phyloP scores from a whole-genome alignment of 139 green algal genomes.

The Chlorella sp. region DNA sequence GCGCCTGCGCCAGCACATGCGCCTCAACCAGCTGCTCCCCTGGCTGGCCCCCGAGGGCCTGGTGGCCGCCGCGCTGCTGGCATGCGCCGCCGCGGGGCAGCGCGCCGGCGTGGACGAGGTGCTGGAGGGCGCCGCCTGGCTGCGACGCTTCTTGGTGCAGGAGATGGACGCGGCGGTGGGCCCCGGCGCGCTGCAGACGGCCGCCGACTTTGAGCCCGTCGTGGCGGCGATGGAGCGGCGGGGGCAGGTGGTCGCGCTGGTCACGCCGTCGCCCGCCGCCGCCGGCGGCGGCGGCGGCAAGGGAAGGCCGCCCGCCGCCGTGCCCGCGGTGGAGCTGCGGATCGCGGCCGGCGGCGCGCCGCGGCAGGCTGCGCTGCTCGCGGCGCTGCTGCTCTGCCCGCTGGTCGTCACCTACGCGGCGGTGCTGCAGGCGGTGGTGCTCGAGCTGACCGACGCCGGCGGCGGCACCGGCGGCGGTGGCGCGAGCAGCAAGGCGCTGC shows the following conservation, averaged over 20 bases:
- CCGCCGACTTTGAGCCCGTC: neutral
- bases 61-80: conserved; percentile 18
- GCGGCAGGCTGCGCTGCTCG: neutral
- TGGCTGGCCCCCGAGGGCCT: conserved; percentile 20
- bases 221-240: neutral
- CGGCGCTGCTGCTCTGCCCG: conserved; percentile 21
- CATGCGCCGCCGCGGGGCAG: neutral
- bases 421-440: neutral
- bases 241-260: neutral
- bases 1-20: conserved; percentile 23
- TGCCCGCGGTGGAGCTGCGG: neutral
- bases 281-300: neutral
- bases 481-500: neutral
- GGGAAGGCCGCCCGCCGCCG: neutral
- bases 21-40: conserved; percentile 40
- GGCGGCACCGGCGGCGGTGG: neutral
- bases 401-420: conserved; percentile 24
- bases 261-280: neutral
- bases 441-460: neutral
- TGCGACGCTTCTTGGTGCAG: conserved; percentile 37
- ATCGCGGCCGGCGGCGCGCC: neutral
- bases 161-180: conserved; percentile 20
- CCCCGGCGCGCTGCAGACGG: neutral
- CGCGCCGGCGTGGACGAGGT: conserved; percentile 1
- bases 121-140: conserved; percentile 48